Evolutionary conservation across 2,329 filamentous ascomycete species (phyloP), one percentile per base, ranked within the genome.

Genomic region (Exophiala calicioides): DNA sequence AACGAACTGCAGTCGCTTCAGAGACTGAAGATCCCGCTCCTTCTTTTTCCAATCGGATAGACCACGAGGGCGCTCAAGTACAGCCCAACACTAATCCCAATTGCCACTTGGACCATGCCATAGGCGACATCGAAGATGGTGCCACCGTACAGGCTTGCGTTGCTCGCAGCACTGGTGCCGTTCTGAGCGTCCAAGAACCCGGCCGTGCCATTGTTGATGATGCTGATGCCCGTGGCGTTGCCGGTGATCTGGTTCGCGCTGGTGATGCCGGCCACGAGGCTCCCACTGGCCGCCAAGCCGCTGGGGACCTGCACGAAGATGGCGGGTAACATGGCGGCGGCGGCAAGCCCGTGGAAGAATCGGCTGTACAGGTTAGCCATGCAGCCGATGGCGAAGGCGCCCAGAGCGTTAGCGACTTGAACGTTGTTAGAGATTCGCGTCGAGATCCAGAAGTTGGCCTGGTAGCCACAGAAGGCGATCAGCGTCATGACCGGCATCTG

Each of bases 241-340:
- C 64, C 60, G 8, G 53, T 50, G 26, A 59, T 56, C 29, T 58
- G 50, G 20, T 59, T 50, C 0, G 80, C 79, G 3, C 72, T 76
- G 7, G 73, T 73, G 33, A 84, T 69, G 10, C 80, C 80, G 0
- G 73, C 70, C 1, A 84, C 72, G 13, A 84, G 61, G 3, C 71
- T 75, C 1, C 80, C 80, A 41, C 71, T 75, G 1, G 81, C 79
- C 2, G 79, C 77, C 2, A 84, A 67, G 1, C 80, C 80, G 2
- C 73, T 78, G 0, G 80, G 80, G 0, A 84, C 80, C 49, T 82
- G 78, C 2, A 82, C 78, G 53, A 94, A 94, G 54, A 95, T 94
- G 4, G 86, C 90, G 0, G 90, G 90, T 7, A 95, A 71, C 75
- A 95, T 88, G 1, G 87, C 85, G 0, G 88, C 88, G 0, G 89